These are phyloP conservation scores for Aspergillus calidoustus DNA, from an alignment of 2,329 filamentous ascomycete species.

Conservation along the genomic window DNA sequence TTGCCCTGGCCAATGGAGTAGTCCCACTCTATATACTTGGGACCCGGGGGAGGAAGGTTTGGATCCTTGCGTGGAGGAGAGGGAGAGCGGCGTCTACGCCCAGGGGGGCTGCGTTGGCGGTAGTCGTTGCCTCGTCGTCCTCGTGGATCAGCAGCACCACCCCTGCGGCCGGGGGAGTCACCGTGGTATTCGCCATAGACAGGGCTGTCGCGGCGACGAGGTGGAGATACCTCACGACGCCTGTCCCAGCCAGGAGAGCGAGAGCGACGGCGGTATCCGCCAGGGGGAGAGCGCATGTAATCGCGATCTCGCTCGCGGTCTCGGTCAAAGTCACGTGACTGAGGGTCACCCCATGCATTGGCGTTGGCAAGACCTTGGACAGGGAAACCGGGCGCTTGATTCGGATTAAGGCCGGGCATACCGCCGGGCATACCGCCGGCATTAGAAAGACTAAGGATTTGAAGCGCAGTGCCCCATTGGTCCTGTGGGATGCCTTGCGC, in stretches of 20 bases:
- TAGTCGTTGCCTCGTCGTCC: conserved; percentile 65
- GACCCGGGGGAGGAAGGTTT: conserved; percentile 52
- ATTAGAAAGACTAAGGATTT: conserved; percentile 53
- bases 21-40: conserved; percentile 84
- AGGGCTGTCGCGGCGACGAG: conserved; percentile 68
- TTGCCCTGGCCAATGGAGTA: conserved; percentile 70
- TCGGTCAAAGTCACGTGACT: conserved; percentile 56
- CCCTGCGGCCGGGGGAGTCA: conserved; percentile 66
- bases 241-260: conserved; percentile 78
- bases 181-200: conserved; percentile 75
- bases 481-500: conserved; percentile 78
- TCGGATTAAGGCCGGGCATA: conserved; percentile 41
- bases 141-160: conserved; percentile 55
- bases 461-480: conserved; percentile 68
- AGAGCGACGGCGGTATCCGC: conserved; percentile 70
- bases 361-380: conserved; percentile 33
- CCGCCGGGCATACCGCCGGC: conserved; percentile 38
- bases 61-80: conserved; percentile 52
- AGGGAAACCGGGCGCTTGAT: conserved; percentile 39
- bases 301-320: conserved; percentile 68
- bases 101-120: conserved; percentile 82
- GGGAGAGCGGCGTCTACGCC: conserved; percentile 69
- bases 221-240: conserved; percentile 67
- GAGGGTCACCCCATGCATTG: conserved; percentile 45
- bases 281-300: conserved; percentile 65